Base-by-base conservation (phyloP, 139 green algal genomes). In the Chlorella ohadii region DNA sequence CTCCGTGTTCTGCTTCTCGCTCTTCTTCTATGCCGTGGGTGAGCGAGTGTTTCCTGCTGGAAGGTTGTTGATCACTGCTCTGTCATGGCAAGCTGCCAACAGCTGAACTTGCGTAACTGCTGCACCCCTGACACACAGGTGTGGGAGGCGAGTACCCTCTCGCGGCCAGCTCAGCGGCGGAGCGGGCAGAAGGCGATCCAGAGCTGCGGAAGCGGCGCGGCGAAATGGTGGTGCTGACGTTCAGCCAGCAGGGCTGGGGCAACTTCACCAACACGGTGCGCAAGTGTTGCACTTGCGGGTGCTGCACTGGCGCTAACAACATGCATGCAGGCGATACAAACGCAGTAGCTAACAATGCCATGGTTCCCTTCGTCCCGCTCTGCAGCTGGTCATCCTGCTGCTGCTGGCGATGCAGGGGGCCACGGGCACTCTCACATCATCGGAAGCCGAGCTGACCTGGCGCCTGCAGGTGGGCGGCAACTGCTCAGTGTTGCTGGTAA, bases 121-220 rank as follows among this genome's bases (percentile, higher is more conserved):
- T 59, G 12, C 34, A 23, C 12, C 28, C 9, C 28, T 34, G 17
- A n/a, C 71, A 57, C 75, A 81, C 34, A 70, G 89, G 89, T 61
- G 89, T 93, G 22, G 89, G 89, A 27, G 90, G 90, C 51, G 90
- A 97, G 84, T 97, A 97, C 86, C 94, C 94, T 7, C 90, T 96
- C 81, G 94, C 94, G 33, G 90, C 92, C 33, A 84, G 82, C 34
- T 96, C 92, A 20, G 94, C 94, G 38, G 89, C 93, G 67, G 94
- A 97, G 89, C 89, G 93, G 38, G 90, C 91, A 51, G 90, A 95
- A 83, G 85, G 74, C 19, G 87, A 84, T 75, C 59, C 68, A 0
- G 59, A 82, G 34, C 87, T 94, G 47, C 75, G 84, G 27, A 71
- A 93, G 39, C 64, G 79, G 16, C 83, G 86, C 31, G 86, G 86